Conservation (phyloP, 176 grass and related monocot species). For the Eragrostis nindensis region DNA sequence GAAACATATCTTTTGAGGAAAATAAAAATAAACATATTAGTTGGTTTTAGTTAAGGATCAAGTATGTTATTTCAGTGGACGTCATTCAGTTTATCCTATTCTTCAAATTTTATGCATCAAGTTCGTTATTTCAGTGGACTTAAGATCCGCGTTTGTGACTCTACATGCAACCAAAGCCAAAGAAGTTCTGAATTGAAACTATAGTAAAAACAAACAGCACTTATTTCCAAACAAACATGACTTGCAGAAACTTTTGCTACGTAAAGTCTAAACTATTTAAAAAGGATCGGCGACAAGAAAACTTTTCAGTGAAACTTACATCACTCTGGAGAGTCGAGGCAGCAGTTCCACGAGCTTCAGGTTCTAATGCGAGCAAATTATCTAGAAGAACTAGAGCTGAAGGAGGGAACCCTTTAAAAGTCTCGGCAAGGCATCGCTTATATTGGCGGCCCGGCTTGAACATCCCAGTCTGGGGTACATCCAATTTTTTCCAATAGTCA, state of each 20-base stretch:
- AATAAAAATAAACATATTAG: background rate
- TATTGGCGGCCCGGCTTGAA: conserved; percentile 80
- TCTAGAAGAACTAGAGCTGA: conserved; percentile 69
- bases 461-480: conserved; percentile 78
- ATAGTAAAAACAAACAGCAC: background rate
- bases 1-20: background rate
- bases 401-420: conserved; percentile 71
- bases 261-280: background rate
- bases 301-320: conserved; percentile 45
- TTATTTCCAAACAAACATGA: too few species aligned
- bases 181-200: background rate
- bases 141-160: too few species aligned
- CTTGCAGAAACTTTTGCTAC: background rate
- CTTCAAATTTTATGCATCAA: too few species aligned
- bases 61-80: background rate
- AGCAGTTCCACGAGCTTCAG: conserved; percentile 75
- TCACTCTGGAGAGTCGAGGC: conserved; percentile 61
- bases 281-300: background rate
- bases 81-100: background rate
- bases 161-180: too few species aligned
- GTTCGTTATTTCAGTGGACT: background rate
- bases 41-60: background rate
- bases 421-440: conserved; percentile 60
- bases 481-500: conserved; percentile 77
- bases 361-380: conserved; percentile 77